Percentiles rank a stretch among this genome's conserved stretches.
Conservation (phyloP, 257 asterid species). For the Handroanthus guayacan region DNA sequence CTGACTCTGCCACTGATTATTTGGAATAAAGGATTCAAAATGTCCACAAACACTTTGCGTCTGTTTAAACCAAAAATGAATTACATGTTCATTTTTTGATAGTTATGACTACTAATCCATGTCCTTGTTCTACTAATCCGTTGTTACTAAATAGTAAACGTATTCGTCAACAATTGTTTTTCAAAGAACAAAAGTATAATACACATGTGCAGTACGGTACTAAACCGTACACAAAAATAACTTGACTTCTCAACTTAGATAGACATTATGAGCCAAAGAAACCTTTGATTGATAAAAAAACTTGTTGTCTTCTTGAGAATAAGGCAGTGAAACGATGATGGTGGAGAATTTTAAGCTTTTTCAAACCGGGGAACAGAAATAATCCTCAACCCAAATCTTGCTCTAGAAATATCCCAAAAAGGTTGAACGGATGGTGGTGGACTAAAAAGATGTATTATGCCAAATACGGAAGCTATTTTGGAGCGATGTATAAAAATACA, state of each 20-base stretch:
- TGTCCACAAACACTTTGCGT: too few relatives aligned
- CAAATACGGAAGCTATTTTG: conserved; percentile 17
- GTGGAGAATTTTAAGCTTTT: conserved; percentile 43
- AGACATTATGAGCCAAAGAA: conserved; percentile 1
- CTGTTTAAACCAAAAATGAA: too few relatives aligned
- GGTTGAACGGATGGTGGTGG: conserved; percentile 41
- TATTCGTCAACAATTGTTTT: background rate
- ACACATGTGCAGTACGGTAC: background rate
- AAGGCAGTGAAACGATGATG: background rate
- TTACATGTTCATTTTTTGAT: too few relatives aligned
- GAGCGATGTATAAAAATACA: background rate
- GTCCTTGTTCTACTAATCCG: too few relatives aligned
- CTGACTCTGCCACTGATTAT: too few relatives aligned
- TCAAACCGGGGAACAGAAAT: conserved; percentile 47
- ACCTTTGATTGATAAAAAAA: background rate
- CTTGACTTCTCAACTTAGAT: background rate
- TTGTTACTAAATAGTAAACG: too few relatives aligned
- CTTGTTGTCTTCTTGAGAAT: background rate
- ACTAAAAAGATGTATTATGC: conserved; percentile 26
- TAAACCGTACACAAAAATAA: background rate
- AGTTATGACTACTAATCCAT: too few relatives aligned
- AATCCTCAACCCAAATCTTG: conserved; percentile 25
- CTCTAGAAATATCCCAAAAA: conserved; percentile 33
- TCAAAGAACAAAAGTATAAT: background rate
- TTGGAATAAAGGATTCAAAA: too few relatives aligned